Evolutionary conservation across 73 alveolate genomes (phyloP).

Genomic region (Tetrahymena thermophila): DNA sequence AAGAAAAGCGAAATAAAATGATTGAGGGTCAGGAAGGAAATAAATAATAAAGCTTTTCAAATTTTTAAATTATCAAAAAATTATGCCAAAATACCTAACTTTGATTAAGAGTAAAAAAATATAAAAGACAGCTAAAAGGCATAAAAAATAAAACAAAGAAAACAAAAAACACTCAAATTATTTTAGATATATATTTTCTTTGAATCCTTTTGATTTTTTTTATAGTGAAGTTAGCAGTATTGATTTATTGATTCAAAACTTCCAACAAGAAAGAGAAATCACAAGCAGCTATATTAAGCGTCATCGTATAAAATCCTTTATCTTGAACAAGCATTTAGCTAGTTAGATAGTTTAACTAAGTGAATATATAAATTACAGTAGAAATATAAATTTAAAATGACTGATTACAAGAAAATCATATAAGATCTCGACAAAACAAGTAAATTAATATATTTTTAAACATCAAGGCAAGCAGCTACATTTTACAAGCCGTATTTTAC

Average conservation of each 20-base stretch:
- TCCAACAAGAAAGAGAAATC: background rate
- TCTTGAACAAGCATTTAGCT: background rate
- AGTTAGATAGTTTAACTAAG: background rate
- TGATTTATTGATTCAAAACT: background rate
- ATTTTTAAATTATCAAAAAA: background rate
- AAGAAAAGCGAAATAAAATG: background rate
- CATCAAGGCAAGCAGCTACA: background rate
- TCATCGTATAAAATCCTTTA: background rate
- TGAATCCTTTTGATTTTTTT: background rate
- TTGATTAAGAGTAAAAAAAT: background rate
- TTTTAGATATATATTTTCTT: background rate
- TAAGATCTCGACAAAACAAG: background rate
- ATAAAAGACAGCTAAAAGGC: background rate
- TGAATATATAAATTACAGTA: background rate
- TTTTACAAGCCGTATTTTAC: background rate
- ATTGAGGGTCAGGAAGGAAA: background rate
- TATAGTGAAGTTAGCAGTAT: background rate
- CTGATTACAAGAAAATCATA: background rate
- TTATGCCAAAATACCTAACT: background rate
- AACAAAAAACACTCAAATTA: background rate
- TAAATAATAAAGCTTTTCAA: background rate
- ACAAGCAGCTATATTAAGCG: background rate
- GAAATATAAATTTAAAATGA: background rate
- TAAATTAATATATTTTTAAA: background rate
- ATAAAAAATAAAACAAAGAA: background rate